A percentile compares a stretch with the other conserved stretches of the same genome.
Evolutionary conservation across 768 basidiomycete genomes (phyloP).

Genomic region (Suillus weaverae): DNA sequence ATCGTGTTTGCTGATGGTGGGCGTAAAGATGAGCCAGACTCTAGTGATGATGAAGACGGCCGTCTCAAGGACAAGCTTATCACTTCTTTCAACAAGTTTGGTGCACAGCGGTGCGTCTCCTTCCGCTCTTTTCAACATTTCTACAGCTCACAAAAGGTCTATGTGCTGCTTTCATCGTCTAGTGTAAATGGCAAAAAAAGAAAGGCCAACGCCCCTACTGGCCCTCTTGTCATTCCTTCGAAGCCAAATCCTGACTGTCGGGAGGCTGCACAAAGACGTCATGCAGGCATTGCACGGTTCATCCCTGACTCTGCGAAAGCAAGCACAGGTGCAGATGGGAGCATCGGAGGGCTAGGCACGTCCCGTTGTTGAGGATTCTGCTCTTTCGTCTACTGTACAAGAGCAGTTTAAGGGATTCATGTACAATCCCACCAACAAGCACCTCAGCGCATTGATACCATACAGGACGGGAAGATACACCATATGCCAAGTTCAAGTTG

Average conservation of each 20-base stretch:
- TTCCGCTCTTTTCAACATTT: constrained; percentile 32
- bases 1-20: too few species aligned
- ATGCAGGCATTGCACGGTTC: constrained; percentile 37
- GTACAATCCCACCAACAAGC: too few species aligned
- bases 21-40: too few species aligned
- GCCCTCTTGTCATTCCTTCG: constrained; percentile 82
- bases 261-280: constrained; percentile 66
- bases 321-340: constrained; percentile 63
- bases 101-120: constrained; percentile 83
- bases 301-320: constrained; percentile 63
- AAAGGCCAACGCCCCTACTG: constrained; percentile 39
- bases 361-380: too few species aligned
- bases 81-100: constrained; percentile 69
- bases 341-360: constrained; percentile 68
- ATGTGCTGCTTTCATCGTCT: constrained; percentile 13
- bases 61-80: constrained; percentile 59
- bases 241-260: constrained; percentile 91
- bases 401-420: too few species aligned
- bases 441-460: too few species aligned
- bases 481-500: too few species aligned
- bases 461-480: too few species aligned
- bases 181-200: constrained; percentile 44
- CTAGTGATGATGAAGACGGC: too few species aligned
- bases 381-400: too few species aligned
- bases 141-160: constrained; percentile 74